Percentiles rank a stretch among this genome's conserved stretches.
Evolutionary conservation across 202 grass and related monocot genomes (phyloP).

Genomic region (Digitaria exilis): DNA sequence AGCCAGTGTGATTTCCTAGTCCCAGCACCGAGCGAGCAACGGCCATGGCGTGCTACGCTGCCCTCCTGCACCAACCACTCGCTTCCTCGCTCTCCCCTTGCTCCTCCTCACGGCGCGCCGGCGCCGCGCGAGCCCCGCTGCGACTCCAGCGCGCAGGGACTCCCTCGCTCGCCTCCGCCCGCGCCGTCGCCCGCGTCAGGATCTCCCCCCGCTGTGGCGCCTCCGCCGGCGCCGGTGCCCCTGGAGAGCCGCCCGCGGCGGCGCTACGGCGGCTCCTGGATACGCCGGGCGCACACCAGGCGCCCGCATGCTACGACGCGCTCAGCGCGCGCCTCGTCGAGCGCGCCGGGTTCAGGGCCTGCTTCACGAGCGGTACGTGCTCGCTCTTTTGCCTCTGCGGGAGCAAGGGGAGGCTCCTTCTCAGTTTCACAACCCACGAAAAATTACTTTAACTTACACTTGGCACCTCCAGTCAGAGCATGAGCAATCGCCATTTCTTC

Average conservation of each 20-base stretch:
- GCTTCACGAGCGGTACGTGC: slow-evolving; percentile 83
- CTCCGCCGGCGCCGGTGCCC: neutral
- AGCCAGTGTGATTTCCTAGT: too few species aligned
- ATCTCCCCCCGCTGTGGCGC: slow-evolving; percentile 42
- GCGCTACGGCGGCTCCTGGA: slow-evolving; percentile 63
- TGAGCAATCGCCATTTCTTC: neutral
- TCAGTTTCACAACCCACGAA: neutral
- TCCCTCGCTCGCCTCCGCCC: neutral
- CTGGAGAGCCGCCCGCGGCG: slow-evolving; percentile 39
- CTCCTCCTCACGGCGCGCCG: slow-evolving; percentile 26
- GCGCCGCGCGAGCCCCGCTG: neutral
- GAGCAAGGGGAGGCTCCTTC: neutral
- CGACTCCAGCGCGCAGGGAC: neutral
- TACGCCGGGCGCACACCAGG: slow-evolving; percentile 71
- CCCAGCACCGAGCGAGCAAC: neutral
- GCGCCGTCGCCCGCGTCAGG: slow-evolving; percentile 13
- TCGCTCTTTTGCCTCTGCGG: slow-evolving; percentile 28
- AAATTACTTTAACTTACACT: neutral
- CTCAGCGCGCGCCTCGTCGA: slow-evolving; percentile 78
- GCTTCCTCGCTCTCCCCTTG: slow-evolving; percentile 8
- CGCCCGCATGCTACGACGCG: slow-evolving; percentile 91
- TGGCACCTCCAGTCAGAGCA: neutral
- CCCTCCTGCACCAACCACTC: slow-evolving; percentile 53
- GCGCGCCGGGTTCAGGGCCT: slow-evolving; percentile 66
- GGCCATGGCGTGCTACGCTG: slow-evolving; percentile 59